Conservation (phyloP, 2,329 filamentous ascomycete species). For the Lachnellula subtilissima region DNA sequence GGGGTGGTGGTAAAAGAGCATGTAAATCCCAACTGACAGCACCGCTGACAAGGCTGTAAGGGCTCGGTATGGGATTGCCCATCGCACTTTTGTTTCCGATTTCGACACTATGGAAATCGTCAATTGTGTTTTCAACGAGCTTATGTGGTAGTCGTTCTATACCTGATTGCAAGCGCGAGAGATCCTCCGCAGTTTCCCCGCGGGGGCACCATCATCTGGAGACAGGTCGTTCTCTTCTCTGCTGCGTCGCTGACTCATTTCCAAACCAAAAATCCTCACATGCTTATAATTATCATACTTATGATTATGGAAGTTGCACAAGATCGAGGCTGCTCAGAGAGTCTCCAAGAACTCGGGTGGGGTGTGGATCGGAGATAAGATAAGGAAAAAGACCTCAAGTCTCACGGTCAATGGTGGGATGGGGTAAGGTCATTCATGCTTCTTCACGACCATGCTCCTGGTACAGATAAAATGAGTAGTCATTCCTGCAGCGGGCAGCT, state of each 20-base stretch:
- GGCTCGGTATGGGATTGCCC: neutral
- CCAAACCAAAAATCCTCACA: neutral
- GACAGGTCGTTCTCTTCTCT: slow-evolving; percentile 13
- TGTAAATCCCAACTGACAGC: slow-evolving; percentile 4
- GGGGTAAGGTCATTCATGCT: too few species aligned
- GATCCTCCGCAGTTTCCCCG: slow-evolving; percentile 1
- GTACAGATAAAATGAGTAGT: too few species aligned
- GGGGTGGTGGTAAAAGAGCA: slow-evolving; percentile 5
- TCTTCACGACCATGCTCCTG: too few species aligned
- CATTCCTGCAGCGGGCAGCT: too few species aligned
- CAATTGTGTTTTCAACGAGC: too few species aligned
- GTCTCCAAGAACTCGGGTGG: too few species aligned
- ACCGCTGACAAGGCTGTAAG: slow-evolving; percentile 1
- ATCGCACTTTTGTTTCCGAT: slow-evolving; percentile 5
- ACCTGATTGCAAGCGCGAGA: slow-evolving; percentile 4
- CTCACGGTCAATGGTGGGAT: too few species aligned
- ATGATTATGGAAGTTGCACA: too few species aligned
- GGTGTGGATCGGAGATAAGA: too few species aligned
- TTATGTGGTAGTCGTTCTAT: neutral
- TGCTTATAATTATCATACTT: too few species aligned
- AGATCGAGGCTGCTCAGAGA: too few species aligned
- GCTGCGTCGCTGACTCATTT: neutral
- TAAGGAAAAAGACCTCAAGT: too few species aligned
- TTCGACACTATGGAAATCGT: neutral
- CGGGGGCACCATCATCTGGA: slow-evolving; percentile 16